Evolutionary conservation across 495 filamentous ascomycete genomes (phyloP).

Genomic region (Parathielavia hyrcaniae): DNA sequence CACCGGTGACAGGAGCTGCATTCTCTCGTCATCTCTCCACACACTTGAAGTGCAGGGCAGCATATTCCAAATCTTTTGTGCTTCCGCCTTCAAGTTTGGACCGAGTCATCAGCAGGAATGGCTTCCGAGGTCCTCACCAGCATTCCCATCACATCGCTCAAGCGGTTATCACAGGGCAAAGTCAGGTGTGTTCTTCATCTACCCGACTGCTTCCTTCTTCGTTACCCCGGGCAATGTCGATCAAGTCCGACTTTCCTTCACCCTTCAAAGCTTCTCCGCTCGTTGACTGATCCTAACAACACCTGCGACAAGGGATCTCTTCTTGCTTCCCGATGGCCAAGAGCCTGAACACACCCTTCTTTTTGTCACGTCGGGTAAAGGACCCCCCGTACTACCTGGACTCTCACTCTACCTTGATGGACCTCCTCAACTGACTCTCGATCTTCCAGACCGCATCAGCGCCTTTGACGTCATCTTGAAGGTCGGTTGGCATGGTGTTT

Average conservation of each 20-base stretch:
- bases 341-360: conserved; percentile 70
- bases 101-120: background rate
- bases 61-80: background rate
- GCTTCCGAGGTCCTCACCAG: conserved; percentile 1
- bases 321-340: conserved; percentile 61
- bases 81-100: background rate
- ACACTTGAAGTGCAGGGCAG: no score
- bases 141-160: conserved; percentile 12
- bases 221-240: background rate
- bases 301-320: conserved; percentile 6
- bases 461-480: conserved; percentile 77
- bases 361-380: conserved; percentile 56
- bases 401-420: background rate
- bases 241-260: background rate
- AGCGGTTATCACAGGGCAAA: conserved; percentile 47
- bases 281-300: background rate
- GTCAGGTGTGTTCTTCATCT: conserved; percentile 53
- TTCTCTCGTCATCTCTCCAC: no score
- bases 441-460: conserved; percentile 70
- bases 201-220: background rate
- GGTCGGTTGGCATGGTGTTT: conserved; percentile 22
- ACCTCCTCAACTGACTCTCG: background rate
- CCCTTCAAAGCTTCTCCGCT: background rate
- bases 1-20: no score
- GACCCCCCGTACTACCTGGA: no score